Base-by-base conservation (phyloP, 768 basidiomycete species). In the Dacryopinax spathularia region DNA sequence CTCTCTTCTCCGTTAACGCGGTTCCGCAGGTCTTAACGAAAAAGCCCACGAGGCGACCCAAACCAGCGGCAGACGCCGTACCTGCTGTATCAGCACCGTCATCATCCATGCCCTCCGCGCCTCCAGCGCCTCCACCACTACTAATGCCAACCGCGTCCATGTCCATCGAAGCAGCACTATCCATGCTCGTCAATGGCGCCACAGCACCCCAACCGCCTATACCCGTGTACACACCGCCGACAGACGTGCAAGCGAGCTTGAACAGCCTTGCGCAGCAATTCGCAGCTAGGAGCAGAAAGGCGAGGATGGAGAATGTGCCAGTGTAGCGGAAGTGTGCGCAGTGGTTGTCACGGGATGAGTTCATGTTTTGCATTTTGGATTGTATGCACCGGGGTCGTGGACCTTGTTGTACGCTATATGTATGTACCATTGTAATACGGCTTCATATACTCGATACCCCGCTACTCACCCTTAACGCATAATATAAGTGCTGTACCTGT, bases 341-440 rank as follows among this genome's bases (percentile, higher is more conserved):
- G 7, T 44, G 43, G 43, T 37, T n/a, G 36, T 37, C n/a, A 37
- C 36, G 10, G 12, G 10, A 10, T 37, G 12, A 37, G n/a, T 37
- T n/a, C 10, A 37, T 29, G 48, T 56, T 20, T 56, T 27, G 25
- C 25, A 56, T 9, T 9, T 5, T 56, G 13, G 48, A 9, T 3
- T 10, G 25, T 27, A 20, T 22, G 43, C 25, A 10, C 36, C 36
- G 36, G 43, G 9, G 13, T 7, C 13, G 48, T n/a, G n/a, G n/a
- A n/a, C n/a, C n/a, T 13, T 56, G 48, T 31, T 56, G 48, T 56
- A 56, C 25, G 25, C 48, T 6, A n/a, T 56, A 25, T 18, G 9
- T 18, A 56, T 56, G 48, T 56, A 56, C 31, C 48, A 56, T 27
- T 56, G 48, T 56, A 56, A 56, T 56, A n/a, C n/a, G n/a, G n/a